A percentile compares a stretch with the other conserved stretches of the same genome.
These are phyloP conservation scores for Leishmania gerbilli DNA, from an alignment of 208 protist species.

Conservation along the genomic window DNA sequence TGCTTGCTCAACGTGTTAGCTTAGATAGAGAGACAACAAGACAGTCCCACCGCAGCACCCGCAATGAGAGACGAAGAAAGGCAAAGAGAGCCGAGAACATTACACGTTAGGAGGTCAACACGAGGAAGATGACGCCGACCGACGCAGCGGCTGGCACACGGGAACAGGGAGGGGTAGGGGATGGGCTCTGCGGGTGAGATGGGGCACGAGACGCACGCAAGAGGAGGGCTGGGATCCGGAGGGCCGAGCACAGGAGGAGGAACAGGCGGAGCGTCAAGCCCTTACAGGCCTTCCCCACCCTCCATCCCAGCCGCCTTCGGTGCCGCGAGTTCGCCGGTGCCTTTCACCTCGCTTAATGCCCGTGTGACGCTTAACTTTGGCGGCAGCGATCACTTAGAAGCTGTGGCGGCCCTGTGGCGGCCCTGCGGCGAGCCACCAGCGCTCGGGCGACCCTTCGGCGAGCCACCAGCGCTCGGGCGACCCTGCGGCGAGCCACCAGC, in stretches of 20 bases:
- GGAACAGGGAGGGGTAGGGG: background rate
- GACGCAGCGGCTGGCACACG: background rate
- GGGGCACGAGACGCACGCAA: background rate
- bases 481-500: background rate
- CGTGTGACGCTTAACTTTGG: background rate
- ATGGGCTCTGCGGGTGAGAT: background rate
- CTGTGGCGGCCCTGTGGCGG: slow-evolving; percentile 26
- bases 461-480: slow-evolving; percentile 6
- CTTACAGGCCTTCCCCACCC: background rate
- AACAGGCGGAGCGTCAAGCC: background rate
- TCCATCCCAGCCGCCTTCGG: background rate
- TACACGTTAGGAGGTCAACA: background rate
- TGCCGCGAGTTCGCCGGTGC: no score
- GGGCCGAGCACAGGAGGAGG: background rate
- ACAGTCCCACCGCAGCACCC: background rate
- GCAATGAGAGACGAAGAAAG: no score
- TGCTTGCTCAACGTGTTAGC: background rate
- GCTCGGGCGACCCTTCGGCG: slow-evolving; percentile 11
- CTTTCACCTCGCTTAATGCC: background rate
- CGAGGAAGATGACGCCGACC: background rate
- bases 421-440: slow-evolving; percentile 13
- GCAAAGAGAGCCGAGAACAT: background rate
- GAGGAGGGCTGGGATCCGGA: background rate
- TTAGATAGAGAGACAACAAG: background rate
- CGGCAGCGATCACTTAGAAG: background rate